Conservation (phyloP, 176 grass and related monocot genomes). For the Elaeis guineensis region DNA sequence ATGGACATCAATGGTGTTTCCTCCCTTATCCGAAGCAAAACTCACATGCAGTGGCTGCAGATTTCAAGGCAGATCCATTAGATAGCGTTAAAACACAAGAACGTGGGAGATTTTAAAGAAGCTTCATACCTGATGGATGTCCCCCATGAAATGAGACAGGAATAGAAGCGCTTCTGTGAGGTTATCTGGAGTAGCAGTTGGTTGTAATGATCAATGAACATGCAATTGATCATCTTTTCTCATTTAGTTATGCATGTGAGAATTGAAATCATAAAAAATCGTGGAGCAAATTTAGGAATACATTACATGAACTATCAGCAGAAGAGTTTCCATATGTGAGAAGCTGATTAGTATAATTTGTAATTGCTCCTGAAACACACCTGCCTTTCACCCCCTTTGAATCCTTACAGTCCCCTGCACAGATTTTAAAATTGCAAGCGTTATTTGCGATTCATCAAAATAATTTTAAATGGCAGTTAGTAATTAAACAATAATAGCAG, state of each 20-base stretch:
- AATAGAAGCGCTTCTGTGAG: conserved; percentile 60
- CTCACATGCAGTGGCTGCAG: conserved; percentile 57
- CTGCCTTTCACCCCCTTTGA: conserved; percentile 32
- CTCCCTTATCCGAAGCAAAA: conserved; percentile 49
- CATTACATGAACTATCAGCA: conserved; percentile 24
- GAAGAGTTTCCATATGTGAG: conserved; percentile 25
- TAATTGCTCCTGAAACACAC: conserved; percentile 66
- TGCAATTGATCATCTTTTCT: too few species aligned
- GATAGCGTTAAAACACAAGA: neutral
- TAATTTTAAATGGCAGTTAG: too few species aligned
- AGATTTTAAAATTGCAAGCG: neutral
- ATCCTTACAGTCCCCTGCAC: conserved; percentile 52
- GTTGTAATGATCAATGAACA: too few species aligned
- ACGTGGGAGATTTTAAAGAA: neutral
- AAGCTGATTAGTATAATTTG: conserved; percentile 60
- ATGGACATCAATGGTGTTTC: conserved; percentile 49
- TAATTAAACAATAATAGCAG: too few species aligned
- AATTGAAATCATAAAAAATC: too few species aligned
- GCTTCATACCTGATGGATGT: conserved; percentile 46
- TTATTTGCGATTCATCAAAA: too few species aligned
- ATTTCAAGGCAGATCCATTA: neutral
- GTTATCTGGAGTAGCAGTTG: conserved; percentile 30
- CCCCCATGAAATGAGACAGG: conserved; percentile 60
- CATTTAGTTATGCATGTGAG: too few species aligned
- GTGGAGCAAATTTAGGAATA: too few species aligned